phyloP scores from a whole-genome alignment of 441 rosid species.

The Kokia cookei region DNA sequence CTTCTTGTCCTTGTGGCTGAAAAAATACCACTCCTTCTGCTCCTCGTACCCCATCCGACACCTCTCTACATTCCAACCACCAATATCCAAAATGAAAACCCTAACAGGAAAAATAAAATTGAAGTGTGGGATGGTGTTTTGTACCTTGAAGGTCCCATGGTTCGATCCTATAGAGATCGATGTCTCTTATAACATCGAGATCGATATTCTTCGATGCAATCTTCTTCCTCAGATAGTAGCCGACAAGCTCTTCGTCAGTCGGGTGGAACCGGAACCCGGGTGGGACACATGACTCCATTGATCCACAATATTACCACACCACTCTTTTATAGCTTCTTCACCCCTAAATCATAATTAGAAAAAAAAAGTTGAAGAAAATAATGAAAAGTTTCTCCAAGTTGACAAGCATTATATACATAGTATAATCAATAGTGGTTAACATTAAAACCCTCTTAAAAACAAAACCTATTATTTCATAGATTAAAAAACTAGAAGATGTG shows the following conservation, averaged over 20 bases:
- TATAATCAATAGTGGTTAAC: conserved; percentile 29
- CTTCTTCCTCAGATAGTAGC: conserved; percentile 88
- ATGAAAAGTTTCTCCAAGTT: conserved; percentile 27
- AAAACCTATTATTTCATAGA: conserved; percentile 9
- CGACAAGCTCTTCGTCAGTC: conserved; percentile 90
- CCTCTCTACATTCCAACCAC: conserved; percentile 35
- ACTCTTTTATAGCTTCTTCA: conserved; percentile 15
- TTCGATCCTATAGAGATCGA: conserved; percentile 89
- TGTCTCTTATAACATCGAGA: conserved; percentile 88
- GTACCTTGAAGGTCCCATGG: conserved; percentile 98
- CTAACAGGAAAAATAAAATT: neutral
- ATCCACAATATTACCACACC: conserved; percentile 12
- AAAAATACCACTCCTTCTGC: conserved; percentile 93
- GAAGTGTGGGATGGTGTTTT: neutral
- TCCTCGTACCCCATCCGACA: conserved; percentile 86
- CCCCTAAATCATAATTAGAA: conserved; percentile 26
- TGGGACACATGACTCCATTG: conserved; percentile 79
- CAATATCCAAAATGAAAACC: conserved; percentile 3
- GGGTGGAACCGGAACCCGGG: conserved; percentile 98
- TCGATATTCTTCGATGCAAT: conserved; percentile 86
- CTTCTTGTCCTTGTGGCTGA: conserved; percentile 92
- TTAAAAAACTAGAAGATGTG: neutral
- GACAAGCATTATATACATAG: conserved; percentile 45
- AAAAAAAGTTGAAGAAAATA: conserved; percentile 17
- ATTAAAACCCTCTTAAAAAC: conserved; percentile 20